Base-by-base conservation (phyloP, 2,329 filamentous ascomycete genomes). In the Apiospora marii region DNA sequence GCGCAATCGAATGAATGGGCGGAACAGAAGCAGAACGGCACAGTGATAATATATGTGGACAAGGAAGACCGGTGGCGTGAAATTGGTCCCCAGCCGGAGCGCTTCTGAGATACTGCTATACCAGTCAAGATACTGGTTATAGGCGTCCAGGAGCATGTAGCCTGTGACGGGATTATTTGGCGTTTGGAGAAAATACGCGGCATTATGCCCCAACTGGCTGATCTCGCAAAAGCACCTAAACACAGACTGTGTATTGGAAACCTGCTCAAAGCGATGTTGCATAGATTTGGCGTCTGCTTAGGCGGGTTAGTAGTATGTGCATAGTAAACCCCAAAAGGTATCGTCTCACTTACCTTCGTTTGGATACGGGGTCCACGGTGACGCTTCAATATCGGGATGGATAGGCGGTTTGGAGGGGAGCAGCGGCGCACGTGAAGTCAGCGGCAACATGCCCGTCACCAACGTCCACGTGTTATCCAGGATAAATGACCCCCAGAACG, bases 31-130 rank as follows among this genome's bases (percentile, higher is more conserved):
- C 0, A 93, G 81, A 24, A 92, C n/a, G n/a, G n/a, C n/a, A n/a
- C n/a, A n/a, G n/a, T n/a, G n/a, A n/a, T n/a, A n/a, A n/a, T n/a
- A n/a, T n/a, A n/a, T n/a, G n/a, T n/a, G n/a, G n/a, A n/a, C n/a
- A n/a, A n/a, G n/a, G n/a, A 95, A 82, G 53, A 94, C 92, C 67
- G 93, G 90, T 16, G 93, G 92, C 5, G 92, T 92, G 70, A 92
- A 93, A 75, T 92, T 93, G 73, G 92, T 88, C 1, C 90, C 90
- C 3, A 94, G 81, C 34, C 88, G 85, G 67, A 94, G 84, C 1
- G 89, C 87, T 73, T 89, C 86, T 0, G 92, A 92, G 73, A 95
- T 88, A 30, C 83, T 85, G 72, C 90, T 88, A 79, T 94, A 94
- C 92, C 92, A 95, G 69, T 90, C 87, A n/a, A 93, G 85, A 76